Conservation (phyloP, 345 rosid species). For the Gynandropsis gynandra region DNA sequence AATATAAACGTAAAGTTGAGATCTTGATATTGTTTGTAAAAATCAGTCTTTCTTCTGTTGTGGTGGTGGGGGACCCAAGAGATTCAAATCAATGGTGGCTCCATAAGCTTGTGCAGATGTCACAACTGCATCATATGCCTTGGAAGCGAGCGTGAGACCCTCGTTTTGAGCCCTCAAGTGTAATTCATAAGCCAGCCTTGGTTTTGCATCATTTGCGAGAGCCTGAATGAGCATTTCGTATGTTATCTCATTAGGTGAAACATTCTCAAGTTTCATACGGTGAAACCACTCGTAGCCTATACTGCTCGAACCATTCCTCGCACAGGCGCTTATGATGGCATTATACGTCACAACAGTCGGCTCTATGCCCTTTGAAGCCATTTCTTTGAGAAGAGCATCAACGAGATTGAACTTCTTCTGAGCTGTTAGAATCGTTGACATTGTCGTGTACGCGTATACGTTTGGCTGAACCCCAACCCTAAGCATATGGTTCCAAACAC, state of each 20-base stretch:
- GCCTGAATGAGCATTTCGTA: constrained; percentile 73
- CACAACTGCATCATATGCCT: constrained; percentile 61
- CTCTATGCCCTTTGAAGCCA: constrained; percentile 50
- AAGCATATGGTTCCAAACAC: constrained; percentile 91
- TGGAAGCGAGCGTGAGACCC: constrained; percentile 47
- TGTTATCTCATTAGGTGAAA: constrained; percentile 62
- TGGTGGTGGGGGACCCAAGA: constrained; percentile 67
- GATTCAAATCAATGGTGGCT: constrained; percentile 50
- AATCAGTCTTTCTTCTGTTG: too few species aligned
- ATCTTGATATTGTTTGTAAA: too few species aligned
- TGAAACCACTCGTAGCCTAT: constrained; percentile 91
- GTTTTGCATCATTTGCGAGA: constrained; percentile 68
- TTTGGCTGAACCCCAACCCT: constrained; percentile 70
- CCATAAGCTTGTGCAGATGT: constrained; percentile 41
- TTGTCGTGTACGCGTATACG: constrained; percentile 64
- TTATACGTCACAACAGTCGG: constrained; percentile 89
- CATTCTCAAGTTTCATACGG: constrained; percentile 54
- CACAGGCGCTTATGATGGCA: constrained; percentile 72
- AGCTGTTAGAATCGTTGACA: constrained; percentile 72
- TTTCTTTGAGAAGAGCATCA: constrained; percentile 55
- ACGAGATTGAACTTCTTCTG: constrained; percentile 56
- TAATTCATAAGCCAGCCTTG: constrained; percentile 67
- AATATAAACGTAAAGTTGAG: too few species aligned
- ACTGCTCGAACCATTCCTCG: constrained; percentile 46
- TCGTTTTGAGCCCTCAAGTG: constrained; percentile 55